Base-by-base conservation (phyloP, 2,329 filamentous ascomycete genomes). In the Phialophora tarda region DNA sequence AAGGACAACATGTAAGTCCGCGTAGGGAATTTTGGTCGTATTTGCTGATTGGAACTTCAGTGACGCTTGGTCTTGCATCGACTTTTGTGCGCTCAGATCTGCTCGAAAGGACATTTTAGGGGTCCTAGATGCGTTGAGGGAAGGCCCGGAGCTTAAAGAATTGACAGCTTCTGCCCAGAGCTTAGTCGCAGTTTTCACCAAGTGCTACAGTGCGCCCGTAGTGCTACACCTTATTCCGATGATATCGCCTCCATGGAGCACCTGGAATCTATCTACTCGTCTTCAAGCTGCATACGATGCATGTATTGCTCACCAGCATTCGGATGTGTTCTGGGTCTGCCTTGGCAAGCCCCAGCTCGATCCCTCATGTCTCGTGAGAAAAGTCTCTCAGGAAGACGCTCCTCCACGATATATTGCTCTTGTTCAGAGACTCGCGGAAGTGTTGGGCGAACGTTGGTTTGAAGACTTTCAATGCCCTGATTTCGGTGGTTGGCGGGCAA, bases 171-270 rank as follows among this genome's bases (percentile, higher is more conserved):
- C 38, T 7, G 17, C 53, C 3, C 24, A 34, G 53, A n/a, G 1
- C 24, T 7, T 24, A 4, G 4, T 55, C 17, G 17, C 14, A 32
- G 1, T 12, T 32, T n/a, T 32, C 28, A n/a, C 11, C 26, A 12
- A 1, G 1, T 1, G 0, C 14, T 1, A 2, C 11, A 34, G 12
- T 30, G 24, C 12, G n/a, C 10, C 8, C 11, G 21, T n/a, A 24
- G 7, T 24, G 24, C 11, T 38, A 5, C 14, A 28, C 17, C 3
- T 61, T 11, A 10, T 61, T 6, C 5, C 4, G 14, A 38, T 53
- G 26, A 6, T 51, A 34, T 61, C 59, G 4, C 59, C 59, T 21
- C 59, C 59, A 11, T 61, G 59, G 59, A 38, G 30, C 47, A 21
- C 44, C 26, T 11, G n/a, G 7, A 44, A 54, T 24, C 14, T 61